A percentile compares a stretch with the other conserved stretches of the same genome.
Evolutionary conservation across 169 alveolate species (phyloP).

Genomic region (Plasmodium knowlesi): DNA sequence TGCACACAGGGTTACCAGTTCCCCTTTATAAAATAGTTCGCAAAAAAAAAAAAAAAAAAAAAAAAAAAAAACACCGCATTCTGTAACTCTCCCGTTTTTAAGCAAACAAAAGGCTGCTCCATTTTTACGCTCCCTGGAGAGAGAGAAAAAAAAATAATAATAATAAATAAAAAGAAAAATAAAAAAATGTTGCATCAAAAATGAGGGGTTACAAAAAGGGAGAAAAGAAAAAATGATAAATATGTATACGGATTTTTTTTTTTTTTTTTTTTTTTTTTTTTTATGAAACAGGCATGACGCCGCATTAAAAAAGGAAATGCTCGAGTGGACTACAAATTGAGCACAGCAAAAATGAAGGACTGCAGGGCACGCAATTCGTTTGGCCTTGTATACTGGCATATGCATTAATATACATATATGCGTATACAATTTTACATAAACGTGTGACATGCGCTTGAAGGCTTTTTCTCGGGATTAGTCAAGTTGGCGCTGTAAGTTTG

Average conservation of each 20-base stretch:
- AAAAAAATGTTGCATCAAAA: not conserved
- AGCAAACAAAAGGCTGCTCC: not conserved
- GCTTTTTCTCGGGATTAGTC: not conserved
- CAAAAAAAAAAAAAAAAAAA: not conserved
- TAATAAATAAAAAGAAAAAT: not conserved
- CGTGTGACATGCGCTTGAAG: not conserved
- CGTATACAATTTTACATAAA: not conserved
- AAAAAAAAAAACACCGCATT: not conserved
- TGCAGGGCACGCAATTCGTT: not conserved
- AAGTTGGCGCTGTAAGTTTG: not conserved
- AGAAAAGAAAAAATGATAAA: not conserved
- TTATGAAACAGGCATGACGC: not conserved
- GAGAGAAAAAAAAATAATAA: not conserved
- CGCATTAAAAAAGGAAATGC: not conserved
- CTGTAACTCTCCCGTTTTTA: not conserved
- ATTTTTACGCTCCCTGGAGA: not conserved
- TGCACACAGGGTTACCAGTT: not conserved
- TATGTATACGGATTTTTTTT: not conserved
- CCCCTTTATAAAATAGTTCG: not conserved
- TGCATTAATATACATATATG: not conserved
- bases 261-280: too few species aligned
- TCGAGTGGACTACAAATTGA: not conserved
- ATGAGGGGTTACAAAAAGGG: not conserved
- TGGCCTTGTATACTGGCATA: not conserved
- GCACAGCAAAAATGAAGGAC: not conserved